A percentile compares a stretch with the other conserved stretches of the same genome.
Conservation (phyloP, 2,329 filamentous ascomycete species). For the Venturiaceae sp. region DNA sequence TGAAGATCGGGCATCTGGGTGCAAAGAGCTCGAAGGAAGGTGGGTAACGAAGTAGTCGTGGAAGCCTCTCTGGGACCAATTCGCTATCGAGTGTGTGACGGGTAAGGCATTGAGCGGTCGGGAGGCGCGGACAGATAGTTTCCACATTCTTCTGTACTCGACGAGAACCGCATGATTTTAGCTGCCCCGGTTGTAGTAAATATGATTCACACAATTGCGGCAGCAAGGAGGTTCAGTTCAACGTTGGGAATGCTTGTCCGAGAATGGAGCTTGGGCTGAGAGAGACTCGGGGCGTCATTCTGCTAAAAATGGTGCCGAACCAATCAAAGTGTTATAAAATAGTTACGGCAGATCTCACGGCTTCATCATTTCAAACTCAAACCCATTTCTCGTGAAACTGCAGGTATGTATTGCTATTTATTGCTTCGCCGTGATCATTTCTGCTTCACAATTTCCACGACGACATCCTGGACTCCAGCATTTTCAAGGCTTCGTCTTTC, state of each 20-base stretch:
- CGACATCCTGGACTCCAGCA: not conserved
- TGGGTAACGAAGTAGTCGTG: slow-evolving; percentile 98
- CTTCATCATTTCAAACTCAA: no score
- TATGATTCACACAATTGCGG: not conserved
- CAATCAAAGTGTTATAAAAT: no score
- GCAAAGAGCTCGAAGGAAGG: slow-evolving; percentile 82
- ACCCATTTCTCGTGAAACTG: no score
- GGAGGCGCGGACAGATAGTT: slow-evolving; percentile 1
- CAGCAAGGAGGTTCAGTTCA: no score
- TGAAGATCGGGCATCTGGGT: slow-evolving; percentile 64
- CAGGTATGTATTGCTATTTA: no score
- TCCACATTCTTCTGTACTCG: slow-evolving; percentile 3
- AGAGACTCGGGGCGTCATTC: no score
- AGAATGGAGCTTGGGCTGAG: not conserved
- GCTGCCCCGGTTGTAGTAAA: no score
- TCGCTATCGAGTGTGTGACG: not conserved
- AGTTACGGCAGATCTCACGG: not conserved
- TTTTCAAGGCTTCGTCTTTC: not conserved
- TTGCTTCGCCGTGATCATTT: no score
- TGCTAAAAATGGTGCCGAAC: not conserved
- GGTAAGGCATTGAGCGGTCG: not conserved
- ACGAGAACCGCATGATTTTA: not conserved
- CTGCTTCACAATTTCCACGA: not conserved
- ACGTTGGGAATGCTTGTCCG: not conserved
- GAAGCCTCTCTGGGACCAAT: slow-evolving; percentile 40